A percentile compares a stretch with the other conserved stretches of the same genome.
phyloP scores from a whole-genome alignment of 2,329 filamentous ascomycete genomes.

The Alternaria sp. region DNA sequence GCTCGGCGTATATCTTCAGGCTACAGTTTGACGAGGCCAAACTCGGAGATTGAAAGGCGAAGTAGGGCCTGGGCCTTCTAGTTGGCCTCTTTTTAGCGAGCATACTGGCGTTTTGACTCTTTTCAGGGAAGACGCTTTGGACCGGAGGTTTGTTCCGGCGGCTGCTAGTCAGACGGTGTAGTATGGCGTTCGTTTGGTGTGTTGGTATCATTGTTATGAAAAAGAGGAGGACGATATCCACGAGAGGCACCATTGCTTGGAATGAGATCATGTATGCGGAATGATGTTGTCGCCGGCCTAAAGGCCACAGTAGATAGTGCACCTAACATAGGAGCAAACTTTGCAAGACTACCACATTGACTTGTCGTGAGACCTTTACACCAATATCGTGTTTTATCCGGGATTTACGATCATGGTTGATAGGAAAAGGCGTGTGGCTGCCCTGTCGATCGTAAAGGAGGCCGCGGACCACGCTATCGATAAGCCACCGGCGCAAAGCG shows the following conservation, averaged over 20 bases:
- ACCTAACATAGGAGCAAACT: slow-evolving; percentile 20
- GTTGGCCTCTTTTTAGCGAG: slow-evolving; percentile 39
- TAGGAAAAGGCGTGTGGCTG: neutral
- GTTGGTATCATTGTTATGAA: slow-evolving; percentile 18
- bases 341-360: neutral
- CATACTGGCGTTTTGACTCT: slow-evolving; percentile 42
- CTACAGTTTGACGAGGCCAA: neutral
- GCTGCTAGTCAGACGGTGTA: slow-evolving; percentile 16
- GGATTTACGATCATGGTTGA: neutral
- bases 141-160: slow-evolving; percentile 26
- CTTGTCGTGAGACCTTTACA: neutral
- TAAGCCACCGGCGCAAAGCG: slow-evolving; percentile 16
- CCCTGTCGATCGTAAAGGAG: neutral
- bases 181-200: slow-evolving; percentile 27
- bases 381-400: neutral
- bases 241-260: slow-evolving; percentile 25
- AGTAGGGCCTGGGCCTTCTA: neutral
- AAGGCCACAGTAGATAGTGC: slow-evolving; percentile 31
- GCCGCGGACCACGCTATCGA: slow-evolving; percentile 18
- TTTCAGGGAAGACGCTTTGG: slow-evolving; percentile 23
- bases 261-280: slow-evolving; percentile 21
- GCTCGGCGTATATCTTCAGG: neutral
- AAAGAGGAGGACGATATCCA: slow-evolving; percentile 32
- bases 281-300: slow-evolving; percentile 9
- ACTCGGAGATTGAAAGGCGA: neutral